phyloP scores from a whole-genome alignment of 768 basidiomycete species.

The Russula dissimulans region DNA sequence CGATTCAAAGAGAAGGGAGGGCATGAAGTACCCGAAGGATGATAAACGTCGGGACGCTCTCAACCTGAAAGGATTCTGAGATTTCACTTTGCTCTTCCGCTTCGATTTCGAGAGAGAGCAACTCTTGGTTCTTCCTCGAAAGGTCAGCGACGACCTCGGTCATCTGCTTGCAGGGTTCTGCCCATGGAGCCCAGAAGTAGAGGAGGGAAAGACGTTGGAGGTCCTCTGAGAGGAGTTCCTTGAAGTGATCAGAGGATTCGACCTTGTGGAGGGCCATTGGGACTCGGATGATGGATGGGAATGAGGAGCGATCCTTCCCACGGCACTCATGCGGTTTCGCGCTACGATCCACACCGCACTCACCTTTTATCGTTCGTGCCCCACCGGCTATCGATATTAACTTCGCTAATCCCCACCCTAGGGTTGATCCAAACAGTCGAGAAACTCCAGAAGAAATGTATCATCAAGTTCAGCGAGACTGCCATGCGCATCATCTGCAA shows the following conservation, averaged over 20 bases:
- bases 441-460: conserved; percentile 76
- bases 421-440: conserved; percentile 76
- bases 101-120: conserved; percentile 76
- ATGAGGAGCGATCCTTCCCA: too few species aligned
- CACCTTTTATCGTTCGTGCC: conserved; percentile 17
- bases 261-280: conserved; percentile 33
- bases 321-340: conserved; percentile 21
- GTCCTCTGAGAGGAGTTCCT: conserved; percentile 63
- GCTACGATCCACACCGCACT: conserved; percentile 14
- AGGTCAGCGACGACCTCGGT: conserved; percentile 69
- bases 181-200: conserved; percentile 94
- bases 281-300: not conserved
- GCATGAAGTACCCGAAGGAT: conserved; percentile 56
- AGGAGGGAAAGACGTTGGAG: conserved; percentile 75
- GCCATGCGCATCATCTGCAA: conserved; percentile 81
- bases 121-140: conserved; percentile 54
- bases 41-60: conserved; percentile 79
- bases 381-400: not conserved
- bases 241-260: conserved; percentile 61
- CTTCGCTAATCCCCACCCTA: conserved; percentile 22
- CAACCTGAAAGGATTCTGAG: conserved; percentile 84
- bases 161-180: conserved; percentile 84
- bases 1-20: not conserved
- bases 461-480: conserved; percentile 66
- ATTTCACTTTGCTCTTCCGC: conserved; percentile 78